phyloP scores from a whole-genome alignment of 2,329 filamentous ascomycete genomes.

The Aotearoamyces nothofagi region DNA sequence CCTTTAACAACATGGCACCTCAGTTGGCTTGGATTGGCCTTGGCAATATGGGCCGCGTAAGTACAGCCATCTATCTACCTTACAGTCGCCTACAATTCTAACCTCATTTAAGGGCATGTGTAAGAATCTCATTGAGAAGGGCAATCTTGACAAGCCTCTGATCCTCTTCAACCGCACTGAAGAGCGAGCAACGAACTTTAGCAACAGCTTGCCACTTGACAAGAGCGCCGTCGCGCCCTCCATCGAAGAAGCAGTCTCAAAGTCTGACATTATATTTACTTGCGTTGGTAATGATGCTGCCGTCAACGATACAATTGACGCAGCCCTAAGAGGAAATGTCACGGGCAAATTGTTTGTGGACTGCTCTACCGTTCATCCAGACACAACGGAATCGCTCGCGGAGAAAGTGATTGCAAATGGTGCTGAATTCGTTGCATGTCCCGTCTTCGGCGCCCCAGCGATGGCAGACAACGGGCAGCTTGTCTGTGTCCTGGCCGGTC shows the following conservation, averaged over 20 bases:
- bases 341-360: slow-evolving; percentile 70
- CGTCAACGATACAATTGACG: slow-evolving; percentile 44
- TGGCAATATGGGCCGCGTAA: slow-evolving; percentile 74
- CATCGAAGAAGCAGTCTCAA: slow-evolving; percentile 48
- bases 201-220: slow-evolving; percentile 38
- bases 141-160: slow-evolving; percentile 52
- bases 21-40: slow-evolving; percentile 68
- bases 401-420: slow-evolving; percentile 40
- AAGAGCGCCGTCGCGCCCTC: slow-evolving; percentile 49
- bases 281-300: slow-evolving; percentile 69
- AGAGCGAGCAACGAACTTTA: slow-evolving; percentile 48
- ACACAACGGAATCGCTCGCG: slow-evolving; percentile 55
- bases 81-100: not conserved
- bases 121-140: slow-evolving; percentile 72
- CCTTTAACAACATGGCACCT: slow-evolving; percentile 29
- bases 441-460: slow-evolving; percentile 57
- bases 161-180: slow-evolving; percentile 69
- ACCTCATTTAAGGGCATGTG: slow-evolving; percentile 51
- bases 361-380: slow-evolving; percentile 77
- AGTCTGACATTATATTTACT: slow-evolving; percentile 66
- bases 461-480: slow-evolving; percentile 58
- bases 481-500: slow-evolving; percentile 58
- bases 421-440: slow-evolving; percentile 60
- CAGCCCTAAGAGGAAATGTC: slow-evolving; percentile 39
- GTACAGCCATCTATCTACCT: slow-evolving; percentile 14